Evolutionary conservation across 768 basidiomycete species (phyloP), one percentile per base, ranked within the genome.

Genomic region (Lepiota subincarnata): DNA sequence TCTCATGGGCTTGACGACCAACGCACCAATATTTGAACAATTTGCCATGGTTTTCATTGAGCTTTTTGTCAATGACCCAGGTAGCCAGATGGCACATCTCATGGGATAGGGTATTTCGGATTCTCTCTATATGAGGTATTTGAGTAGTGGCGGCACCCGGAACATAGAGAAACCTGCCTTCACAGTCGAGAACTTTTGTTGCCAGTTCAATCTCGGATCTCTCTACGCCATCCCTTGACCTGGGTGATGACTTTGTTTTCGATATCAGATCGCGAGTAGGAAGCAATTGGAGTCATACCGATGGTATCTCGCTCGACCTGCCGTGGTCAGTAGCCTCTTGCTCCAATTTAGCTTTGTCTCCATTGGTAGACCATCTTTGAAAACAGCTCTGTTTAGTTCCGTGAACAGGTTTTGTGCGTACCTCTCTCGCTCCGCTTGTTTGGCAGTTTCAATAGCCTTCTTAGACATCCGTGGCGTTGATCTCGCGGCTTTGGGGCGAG

Each of bases 21-120:
- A 7, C 77, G 52, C 53, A 87, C 91, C 91, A 93, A 45, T 65
- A 66, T 62, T 87, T 88, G 71, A 86, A 93, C 12, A 82, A 68
- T 39, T 68, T 73, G 6, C 91, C 91, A 59, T 94, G 91, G 6
- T 77, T 79, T 64, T 90, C 89, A 54, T 81, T 81, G 3, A 84
- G 78, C 8, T 82, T 75, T 14, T 77, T 71, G 63, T 87, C 81
- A 51, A 95, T 89, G 19, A 89, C 71, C 92, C 92, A 95, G 52
- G 81, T 81, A 2, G 92, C 92, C 31, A 95, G 68, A 70, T 94
- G 92, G 61, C 92, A 94, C 91, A 94, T 92, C 66, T 95, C 92
- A 60, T 95, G 92, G 26, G 89, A 83, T 11, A 95, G 70, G 0
- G 92, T 94, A 61, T 87, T 85, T 34, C 86, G 75, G 45, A 94